Percentiles rank a stretch among this genome's conserved stretches.
Evolutionary conservation across 2,329 filamentous ascomycete genomes (phyloP).

Genomic region (Rachicladosporium sp.): DNA sequence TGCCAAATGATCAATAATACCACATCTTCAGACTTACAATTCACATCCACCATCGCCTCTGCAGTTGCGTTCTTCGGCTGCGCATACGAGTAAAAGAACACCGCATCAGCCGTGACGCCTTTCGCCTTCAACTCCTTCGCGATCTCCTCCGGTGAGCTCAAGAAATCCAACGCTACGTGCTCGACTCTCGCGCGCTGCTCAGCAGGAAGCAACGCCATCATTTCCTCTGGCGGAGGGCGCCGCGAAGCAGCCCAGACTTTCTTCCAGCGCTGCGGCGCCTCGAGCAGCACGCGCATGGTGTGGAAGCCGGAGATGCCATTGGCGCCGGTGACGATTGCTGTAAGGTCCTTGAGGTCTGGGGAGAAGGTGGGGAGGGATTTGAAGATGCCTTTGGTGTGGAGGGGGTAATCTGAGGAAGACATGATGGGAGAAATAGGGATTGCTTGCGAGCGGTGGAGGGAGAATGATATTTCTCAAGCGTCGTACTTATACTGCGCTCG

Average conservation of each 20-base stretch:
- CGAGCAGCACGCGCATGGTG: constrained; percentile 37
- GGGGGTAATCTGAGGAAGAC: constrained; percentile 15
- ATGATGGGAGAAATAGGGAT: constrained; percentile 7
- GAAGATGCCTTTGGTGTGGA: constrained; percentile 32
- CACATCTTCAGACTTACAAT: constrained; percentile 28
- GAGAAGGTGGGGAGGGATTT: constrained; percentile 38
- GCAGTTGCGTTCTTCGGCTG: constrained; percentile 39
- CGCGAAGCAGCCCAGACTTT: constrained; percentile 41
- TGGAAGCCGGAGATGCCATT: constrained; percentile 43
- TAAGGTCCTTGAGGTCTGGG: constrained; percentile 31
- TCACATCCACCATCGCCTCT: constrained; percentile 38
- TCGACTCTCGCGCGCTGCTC: constrained; percentile 15
- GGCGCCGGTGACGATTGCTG: constrained; percentile 41
- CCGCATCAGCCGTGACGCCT: constrained; percentile 28
- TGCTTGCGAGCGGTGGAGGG: not conserved
- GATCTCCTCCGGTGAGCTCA: constrained; percentile 26
- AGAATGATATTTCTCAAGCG: too few relatives aligned
- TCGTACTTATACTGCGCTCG: too few relatives aligned
- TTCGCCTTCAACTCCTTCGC: constrained; percentile 24
- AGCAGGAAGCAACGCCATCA: constrained; percentile 25
- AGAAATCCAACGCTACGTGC: constrained; percentile 25
- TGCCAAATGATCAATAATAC: constrained; percentile 21
- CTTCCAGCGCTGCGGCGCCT: constrained; percentile 37
- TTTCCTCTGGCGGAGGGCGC: constrained; percentile 30
- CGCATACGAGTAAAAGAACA: constrained; percentile 44